A percentile compares a stretch with the other conserved stretches of the same genome.
phyloP scores from a whole-genome alignment of 2,329 filamentous ascomycete genomes.

The Monosporascus cannonballus region DNA sequence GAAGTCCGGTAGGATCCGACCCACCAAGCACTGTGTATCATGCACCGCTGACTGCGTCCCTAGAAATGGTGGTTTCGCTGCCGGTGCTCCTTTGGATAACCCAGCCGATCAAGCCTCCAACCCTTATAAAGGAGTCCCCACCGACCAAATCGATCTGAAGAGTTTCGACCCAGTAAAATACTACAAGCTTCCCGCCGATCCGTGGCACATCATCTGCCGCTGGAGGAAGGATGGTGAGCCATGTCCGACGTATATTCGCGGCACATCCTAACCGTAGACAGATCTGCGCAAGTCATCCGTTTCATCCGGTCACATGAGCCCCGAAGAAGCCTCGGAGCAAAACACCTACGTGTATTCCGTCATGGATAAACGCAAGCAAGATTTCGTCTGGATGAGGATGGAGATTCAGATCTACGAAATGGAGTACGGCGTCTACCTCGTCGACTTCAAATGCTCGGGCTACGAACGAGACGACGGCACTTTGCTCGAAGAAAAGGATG shows the following conservation, averaged over 20 bases:
- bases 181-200: conserved; percentile 85
- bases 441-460: conserved; percentile 97
- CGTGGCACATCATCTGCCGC: conserved; percentile 89
- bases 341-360: conserved; percentile 36
- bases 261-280: conserved; percentile 33
- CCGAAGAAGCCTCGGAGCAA: conserved; percentile 33
- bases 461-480: conserved; percentile 78
- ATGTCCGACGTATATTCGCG: conserved; percentile 31
- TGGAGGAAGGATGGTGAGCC: conserved; percentile 78
- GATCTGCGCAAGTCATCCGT: conserved; percentile 32
- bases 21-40: conserved; percentile 13
- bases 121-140: conserved; percentile 22
- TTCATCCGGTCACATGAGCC: conserved; percentile 19
- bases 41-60: background rate
- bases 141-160: conserved; percentile 25
- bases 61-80: conserved; percentile 1
- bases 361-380: conserved; percentile 41
- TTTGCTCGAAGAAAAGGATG: conserved; percentile 83
- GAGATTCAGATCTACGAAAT: conserved; percentile 96
- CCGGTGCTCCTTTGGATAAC: conserved; percentile 12
- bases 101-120: conserved; percentile 9
- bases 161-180: conserved; percentile 50
- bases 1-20: conserved; percentile 29
- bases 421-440: conserved; percentile 86
- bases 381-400: conserved; percentile 86